Conservation (phyloP, 1,139 yeast genomes). For the Blastobotrys petasosporus region DNA sequence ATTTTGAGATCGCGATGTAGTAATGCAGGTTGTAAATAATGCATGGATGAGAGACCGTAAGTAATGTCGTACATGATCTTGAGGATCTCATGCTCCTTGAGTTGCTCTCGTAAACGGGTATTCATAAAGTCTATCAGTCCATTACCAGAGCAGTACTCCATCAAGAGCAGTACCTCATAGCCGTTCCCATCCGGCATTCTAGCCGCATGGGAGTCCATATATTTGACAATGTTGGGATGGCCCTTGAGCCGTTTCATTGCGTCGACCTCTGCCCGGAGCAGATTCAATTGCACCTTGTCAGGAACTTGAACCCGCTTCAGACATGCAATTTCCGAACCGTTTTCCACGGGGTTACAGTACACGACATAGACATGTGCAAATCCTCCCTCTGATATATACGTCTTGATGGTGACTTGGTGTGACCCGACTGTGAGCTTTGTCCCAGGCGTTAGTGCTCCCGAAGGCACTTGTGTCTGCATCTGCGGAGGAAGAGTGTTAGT, state of each 20-base stretch:
- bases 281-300: slow-evolving; percentile 61
- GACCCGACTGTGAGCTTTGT: slow-evolving; percentile 62
- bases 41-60: slow-evolving; percentile 83
- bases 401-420: slow-evolving; percentile 51
- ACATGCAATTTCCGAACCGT: slow-evolving; percentile 41
- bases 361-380: slow-evolving; percentile 77
- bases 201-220: slow-evolving; percentile 94
- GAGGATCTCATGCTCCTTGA: slow-evolving; percentile 76
- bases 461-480: slow-evolving; percentile 25
- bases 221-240: slow-evolving; percentile 72
- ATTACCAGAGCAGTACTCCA: slow-evolving; percentile 82
- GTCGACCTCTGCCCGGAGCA: slow-evolving; percentile 70
- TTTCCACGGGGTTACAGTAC: slow-evolving; percentile 35
- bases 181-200: slow-evolving; percentile 40
- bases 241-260: slow-evolving; percentile 78
- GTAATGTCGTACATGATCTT: slow-evolving; percentile 79
- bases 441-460: slow-evolving; percentile 60
- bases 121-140: slow-evolving; percentile 94
- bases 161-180: slow-evolving; percentile 82
- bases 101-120: slow-evolving; percentile 72
- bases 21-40: slow-evolving; percentile 70
- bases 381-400: slow-evolving; percentile 67
- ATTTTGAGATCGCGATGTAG: slow-evolving; percentile 93
- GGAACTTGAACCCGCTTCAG: slow-evolving; percentile 73
- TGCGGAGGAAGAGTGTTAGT: no score